Conservation (phyloP, 1,284 basidiomycete genomes). For the Heliocybe sulcata region DNA sequence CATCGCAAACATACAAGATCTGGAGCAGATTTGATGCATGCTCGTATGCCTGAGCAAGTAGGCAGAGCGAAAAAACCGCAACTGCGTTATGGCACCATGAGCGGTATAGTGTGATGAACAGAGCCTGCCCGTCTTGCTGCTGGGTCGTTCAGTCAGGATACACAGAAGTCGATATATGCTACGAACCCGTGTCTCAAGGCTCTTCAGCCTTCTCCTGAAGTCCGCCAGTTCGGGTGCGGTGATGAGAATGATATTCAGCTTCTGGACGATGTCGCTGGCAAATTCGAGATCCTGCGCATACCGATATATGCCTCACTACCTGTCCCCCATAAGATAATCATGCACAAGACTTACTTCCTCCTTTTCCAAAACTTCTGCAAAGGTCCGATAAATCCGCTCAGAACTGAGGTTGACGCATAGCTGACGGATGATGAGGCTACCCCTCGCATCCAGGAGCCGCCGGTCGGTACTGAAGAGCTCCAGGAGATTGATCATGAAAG, state of each 20-base stretch:
- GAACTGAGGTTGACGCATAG: conserved; percentile 93
- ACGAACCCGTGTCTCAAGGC: conserved; percentile 84
- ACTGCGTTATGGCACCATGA: conserved; percentile 99
- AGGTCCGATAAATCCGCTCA: conserved; percentile 91
- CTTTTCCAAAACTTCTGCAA: conserved; percentile 96
- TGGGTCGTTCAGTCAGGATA: conserved; percentile 7
- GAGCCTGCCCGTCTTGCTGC: conserved; percentile 86
- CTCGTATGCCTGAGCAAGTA: conserved; percentile 97
- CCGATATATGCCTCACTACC: no score
- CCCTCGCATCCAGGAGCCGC: conserved; percentile 83
- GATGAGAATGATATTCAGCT: conserved; percentile 94
- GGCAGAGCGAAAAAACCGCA: conserved; percentile 91
- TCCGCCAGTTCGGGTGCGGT: conserved; percentile 94
- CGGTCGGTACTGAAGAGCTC: conserved; percentile 95
- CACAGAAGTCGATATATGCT: not conserved
- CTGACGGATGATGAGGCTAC: conserved; percentile 94
- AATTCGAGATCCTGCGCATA: conserved; percentile 85
- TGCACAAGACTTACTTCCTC: conserved; percentile 74
- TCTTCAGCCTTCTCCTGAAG: conserved; percentile 89
- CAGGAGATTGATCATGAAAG: conserved; percentile 93
- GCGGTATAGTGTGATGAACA: conserved; percentile 90
- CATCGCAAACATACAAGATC: conserved; percentile 70
- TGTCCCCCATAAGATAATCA: not conserved
- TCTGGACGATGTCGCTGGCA: conserved; percentile 95
- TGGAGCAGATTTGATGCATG: conserved; percentile 96